Conservation (phyloP, 1,284 basidiomycete genomes). For the Ceratobasidium sp. region DNA sequence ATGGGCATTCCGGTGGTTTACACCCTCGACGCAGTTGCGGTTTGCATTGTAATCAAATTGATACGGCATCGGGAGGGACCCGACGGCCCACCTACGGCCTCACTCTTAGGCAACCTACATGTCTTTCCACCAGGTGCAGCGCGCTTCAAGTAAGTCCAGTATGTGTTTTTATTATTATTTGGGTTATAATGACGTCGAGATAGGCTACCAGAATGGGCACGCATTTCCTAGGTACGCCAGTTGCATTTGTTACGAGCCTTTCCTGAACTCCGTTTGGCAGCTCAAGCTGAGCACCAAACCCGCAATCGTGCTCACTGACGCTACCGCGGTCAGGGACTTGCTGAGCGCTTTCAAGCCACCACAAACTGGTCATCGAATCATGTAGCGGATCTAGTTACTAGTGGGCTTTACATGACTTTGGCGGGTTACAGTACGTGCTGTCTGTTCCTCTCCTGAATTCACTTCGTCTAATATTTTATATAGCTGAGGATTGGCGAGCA, state of each 20-base stretch:
- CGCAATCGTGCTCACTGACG: constrained; percentile 52
- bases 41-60: background rate
- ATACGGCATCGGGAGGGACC: constrained; percentile 49
- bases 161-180: background rate
- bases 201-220: constrained; percentile 53
- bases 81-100: constrained; percentile 54
- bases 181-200: background rate
- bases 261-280: constrained; percentile 17
- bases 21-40: background rate
- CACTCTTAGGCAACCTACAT: constrained; percentile 54
- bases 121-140: constrained; percentile 50
- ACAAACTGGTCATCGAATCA: constrained; percentile 47
- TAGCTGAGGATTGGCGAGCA: constrained; percentile 53
- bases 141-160: no score
- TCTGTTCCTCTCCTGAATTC: no score
- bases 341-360: constrained; percentile 48
- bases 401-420: constrained; percentile 49
- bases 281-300: constrained; percentile 52
- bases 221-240: constrained; percentile 49
- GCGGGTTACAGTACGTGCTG: constrained; percentile 50
- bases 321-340: constrained; percentile 52
- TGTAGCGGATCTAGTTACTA: constrained; percentile 49
- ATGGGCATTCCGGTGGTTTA: background rate
- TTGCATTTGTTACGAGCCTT: background rate
- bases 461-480: background rate